Evolutionary conservation across 169 alveolate genomes (phyloP).

Genomic region (Eimeria necatrix): DNA sequence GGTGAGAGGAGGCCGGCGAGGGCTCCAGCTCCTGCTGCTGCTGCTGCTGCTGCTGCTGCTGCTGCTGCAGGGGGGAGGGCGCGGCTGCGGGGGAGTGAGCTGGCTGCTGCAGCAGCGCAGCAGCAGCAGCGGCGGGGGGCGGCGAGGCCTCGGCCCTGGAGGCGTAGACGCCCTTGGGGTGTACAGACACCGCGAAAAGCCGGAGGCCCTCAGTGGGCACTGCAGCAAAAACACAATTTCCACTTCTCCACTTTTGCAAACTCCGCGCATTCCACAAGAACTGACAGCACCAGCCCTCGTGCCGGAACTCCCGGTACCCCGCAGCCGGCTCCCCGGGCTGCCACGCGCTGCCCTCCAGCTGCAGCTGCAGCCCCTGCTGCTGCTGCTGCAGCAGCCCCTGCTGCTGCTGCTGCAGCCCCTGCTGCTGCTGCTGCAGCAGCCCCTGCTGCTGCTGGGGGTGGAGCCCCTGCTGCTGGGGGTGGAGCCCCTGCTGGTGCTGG

Average conservation of each 20-base stretch:
- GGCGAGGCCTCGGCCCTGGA: conserved; percentile 59
- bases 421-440: background rate
- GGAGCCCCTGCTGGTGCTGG: background rate
- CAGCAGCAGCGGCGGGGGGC: conserved; percentile 40
- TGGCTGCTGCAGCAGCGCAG: background rate
- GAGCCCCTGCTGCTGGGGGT: conserved; percentile 37
- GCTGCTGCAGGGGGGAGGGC: conserved; percentile 2
- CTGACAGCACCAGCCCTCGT: conserved; percentile 76
- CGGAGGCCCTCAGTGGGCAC: conserved; percentile 50
- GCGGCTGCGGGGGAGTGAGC: background rate
- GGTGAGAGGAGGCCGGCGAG: background rate
- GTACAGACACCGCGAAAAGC: conserved; percentile 65
- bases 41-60: conserved; percentile 32
- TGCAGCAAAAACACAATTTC: conserved; percentile 30
- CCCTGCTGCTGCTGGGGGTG: conserved; percentile 24
- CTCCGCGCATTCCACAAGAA: conserved; percentile 62
- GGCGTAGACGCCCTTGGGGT: conserved; percentile 69
- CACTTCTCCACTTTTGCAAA: conserved; percentile 51
- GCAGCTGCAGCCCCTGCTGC: background rate
- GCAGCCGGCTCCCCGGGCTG: conserved; percentile 23
- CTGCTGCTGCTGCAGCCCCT: conserved; percentile 35
- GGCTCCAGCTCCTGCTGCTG: background rate
- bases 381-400: background rate
- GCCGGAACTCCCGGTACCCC: conserved; percentile 60
- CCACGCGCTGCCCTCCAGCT: background rate